A percentile compares a stretch with the other conserved stretches of the same genome.
Conservation (phyloP, 2,329 filamentous ascomycete species). For the Cladobotryum protrusum region DNA sequence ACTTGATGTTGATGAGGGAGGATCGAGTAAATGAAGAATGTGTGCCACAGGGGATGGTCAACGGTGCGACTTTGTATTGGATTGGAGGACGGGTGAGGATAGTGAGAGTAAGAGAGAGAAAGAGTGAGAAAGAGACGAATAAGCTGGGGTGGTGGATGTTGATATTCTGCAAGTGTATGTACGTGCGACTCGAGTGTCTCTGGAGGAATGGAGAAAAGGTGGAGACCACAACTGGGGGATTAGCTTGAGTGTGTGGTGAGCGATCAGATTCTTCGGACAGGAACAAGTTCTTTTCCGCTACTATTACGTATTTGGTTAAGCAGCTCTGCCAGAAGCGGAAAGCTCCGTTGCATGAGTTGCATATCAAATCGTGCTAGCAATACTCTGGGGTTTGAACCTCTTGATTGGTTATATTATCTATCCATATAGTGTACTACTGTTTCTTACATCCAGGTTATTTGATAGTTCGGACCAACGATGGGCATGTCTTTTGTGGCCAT, state of each 20-base stretch:
- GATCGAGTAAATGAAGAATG: neutral
- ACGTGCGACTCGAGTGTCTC: neutral
- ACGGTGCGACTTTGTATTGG: no score
- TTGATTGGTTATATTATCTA: no score
- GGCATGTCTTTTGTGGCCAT: no score
- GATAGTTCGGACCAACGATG: no score
- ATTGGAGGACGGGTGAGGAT: neutral
- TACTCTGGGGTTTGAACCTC: no score
- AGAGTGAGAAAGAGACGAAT: neutral
- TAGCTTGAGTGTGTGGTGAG: neutral
- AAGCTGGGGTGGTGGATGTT: neutral
- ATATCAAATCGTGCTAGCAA: no score
- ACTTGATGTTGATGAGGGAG: neutral
- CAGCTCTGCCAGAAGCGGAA: neutral
- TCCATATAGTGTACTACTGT: no score
- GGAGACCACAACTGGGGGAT: neutral
- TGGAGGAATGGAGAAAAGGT: neutral
- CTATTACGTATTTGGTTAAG: neutral
- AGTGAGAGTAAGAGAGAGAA: neutral
- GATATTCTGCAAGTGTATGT: conserved; percentile 1
- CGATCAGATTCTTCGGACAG: neutral
- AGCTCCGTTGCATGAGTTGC: no score
- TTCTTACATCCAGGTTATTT: no score
- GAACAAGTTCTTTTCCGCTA: neutral
- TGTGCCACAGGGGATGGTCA: neutral